Evolutionary conservation across 1,284 basidiomycete species (phyloP).

Genomic region (Sporisorium iseilematis-ciliati): DNA sequence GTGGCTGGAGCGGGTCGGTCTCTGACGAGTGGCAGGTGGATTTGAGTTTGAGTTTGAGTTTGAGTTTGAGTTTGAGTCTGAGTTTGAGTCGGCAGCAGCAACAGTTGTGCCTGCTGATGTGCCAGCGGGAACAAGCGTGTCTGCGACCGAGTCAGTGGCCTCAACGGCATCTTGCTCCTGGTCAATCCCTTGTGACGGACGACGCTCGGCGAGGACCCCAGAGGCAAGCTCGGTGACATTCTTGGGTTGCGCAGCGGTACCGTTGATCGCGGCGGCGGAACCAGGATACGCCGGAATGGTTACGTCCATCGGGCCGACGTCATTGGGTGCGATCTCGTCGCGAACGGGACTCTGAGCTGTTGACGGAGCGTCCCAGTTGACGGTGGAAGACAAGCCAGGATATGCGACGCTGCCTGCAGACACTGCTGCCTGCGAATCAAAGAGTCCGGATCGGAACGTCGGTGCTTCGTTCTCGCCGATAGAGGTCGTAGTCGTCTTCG

Average conservation of each 20-base stretch:
- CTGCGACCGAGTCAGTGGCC: constrained; percentile 24
- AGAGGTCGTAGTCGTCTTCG: background rate
- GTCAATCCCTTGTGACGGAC: constrained; percentile 49
- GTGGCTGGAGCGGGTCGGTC: constrained; percentile 26
- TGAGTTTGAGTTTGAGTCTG: constrained; percentile 17
- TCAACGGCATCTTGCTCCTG: constrained; percentile 53
- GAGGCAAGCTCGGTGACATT: constrained; percentile 13
- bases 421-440: constrained; percentile 12
- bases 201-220: constrained; percentile 19
- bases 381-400: constrained; percentile 43
- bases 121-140: constrained; percentile 5
- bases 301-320: constrained; percentile 20
- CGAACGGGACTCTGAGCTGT: background rate
- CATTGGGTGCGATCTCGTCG: constrained; percentile 22
- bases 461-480: constrained; percentile 14
- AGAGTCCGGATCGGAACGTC: constrained; percentile 35
- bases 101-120: background rate
- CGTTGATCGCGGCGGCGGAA: constrained; percentile 15
- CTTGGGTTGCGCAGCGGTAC: constrained; percentile 14
- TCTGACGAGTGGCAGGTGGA: constrained; percentile 18
- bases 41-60: constrained; percentile 11
- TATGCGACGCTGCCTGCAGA: constrained; percentile 7
- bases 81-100: constrained; percentile 3
- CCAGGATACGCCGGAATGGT: constrained; percentile 30
- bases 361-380: constrained; percentile 31